Evolutionary conservation across 2,329 filamentous ascomycete species (phyloP).

Genomic region (Fusarium denticulatum): DNA sequence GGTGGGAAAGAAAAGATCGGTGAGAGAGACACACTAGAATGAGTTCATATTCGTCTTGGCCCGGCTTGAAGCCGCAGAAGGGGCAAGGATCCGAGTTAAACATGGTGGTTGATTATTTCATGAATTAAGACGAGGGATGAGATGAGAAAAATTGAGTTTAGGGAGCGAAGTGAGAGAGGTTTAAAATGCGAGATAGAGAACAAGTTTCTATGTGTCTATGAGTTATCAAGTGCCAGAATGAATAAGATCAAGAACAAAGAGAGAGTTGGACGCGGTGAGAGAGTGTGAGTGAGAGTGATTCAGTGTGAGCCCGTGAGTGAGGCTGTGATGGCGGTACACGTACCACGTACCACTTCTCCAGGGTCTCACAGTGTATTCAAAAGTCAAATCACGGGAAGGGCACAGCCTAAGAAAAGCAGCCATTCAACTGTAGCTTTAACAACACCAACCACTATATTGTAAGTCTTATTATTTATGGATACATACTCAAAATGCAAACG

Average conservation of each 20-base stretch:
- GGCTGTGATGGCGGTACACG: slow-evolving; percentile 35
- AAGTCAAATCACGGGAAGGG: not conserved
- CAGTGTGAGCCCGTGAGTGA: slow-evolving; percentile 14
- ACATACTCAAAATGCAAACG: not conserved
- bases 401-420: not conserved
- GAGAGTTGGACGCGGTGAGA: slow-evolving; percentile 2
- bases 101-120: slow-evolving; percentile 11
- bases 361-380: not conserved
- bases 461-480: not conserved
- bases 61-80: slow-evolving; percentile 50
- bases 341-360: slow-evolving; percentile 13
- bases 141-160: not conserved
- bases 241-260: slow-evolving; percentile 20
- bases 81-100: slow-evolving; percentile 42
- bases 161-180: not conserved
- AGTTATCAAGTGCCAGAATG: not conserved
- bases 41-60: slow-evolving; percentile 48
- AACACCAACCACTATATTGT: not conserved
- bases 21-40: slow-evolving; percentile 44
- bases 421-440: not conserved
- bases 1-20: not conserved
- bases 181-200: not conserved
- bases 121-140: not conserved
- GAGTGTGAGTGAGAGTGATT: not conserved
- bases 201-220: not conserved